Evolutionary conservation across 2,329 filamentous ascomycete genomes (phyloP), one percentile per base, ranked within the genome.

Genomic region (Epichloe uncinata): DNA sequence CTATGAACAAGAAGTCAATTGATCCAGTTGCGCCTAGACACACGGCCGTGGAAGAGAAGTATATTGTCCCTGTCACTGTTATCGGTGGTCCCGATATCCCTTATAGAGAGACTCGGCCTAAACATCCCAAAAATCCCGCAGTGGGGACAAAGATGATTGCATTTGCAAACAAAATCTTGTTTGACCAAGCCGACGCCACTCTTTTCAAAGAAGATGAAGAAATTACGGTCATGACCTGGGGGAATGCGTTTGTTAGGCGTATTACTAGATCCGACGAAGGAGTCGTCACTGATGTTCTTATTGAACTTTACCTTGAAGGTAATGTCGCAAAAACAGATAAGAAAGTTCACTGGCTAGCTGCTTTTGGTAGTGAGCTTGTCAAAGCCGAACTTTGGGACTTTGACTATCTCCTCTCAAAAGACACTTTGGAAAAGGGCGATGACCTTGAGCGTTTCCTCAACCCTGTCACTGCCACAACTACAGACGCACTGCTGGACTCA

Each of bases 1-100:
- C 73, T 16, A 67, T 66, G 66, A 87, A 87, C 70, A 87, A 84
- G 69, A 86, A 86, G 67, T 75, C 81, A 57, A 86, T 88, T 54
- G 84, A 87, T 62, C 82, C 83, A 2, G 69, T 84, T 49, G 78
- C 81, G n/a, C 80, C 81, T 5, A 73, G 83, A 41, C 79, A 85
- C 67, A 85, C 82, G 13, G 81, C 81, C 40, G 75, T 94, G n/a
- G 16, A 9, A 30, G 26, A 30, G 26, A 30, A 30, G 26, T 9
- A 30, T 30, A 9, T 30, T 30, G 26, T 30, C 26, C 8, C 26
- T 9, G 26, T 30, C 26, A 30, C 26, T 30, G 26, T 30, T 9
- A 9, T 30, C 26, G 47, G 47, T 15, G 38, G 47, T 16, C 38
- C 47, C 1, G 30, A 43, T 26, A 8, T 16, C 8, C 47, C 47